These are phyloP conservation scores for Elymus sibiricus DNA, from an alignment of 176 grass and related monocot species.

Conservation along the genomic window DNA sequence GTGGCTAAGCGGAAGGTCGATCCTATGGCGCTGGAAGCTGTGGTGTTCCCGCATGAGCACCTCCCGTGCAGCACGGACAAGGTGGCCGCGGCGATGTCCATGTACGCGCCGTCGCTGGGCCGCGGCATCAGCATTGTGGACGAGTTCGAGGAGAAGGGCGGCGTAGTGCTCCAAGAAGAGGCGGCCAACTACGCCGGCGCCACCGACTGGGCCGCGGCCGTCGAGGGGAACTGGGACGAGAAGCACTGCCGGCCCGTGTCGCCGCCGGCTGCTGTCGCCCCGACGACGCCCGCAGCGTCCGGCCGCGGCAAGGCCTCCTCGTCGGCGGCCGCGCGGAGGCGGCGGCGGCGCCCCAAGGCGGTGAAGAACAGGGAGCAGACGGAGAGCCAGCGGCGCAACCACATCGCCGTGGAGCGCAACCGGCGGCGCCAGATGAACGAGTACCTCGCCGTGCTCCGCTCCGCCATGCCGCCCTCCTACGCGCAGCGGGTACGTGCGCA, in stretches of 20 bases:
- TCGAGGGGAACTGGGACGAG: not conserved
- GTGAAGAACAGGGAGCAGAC: conserved; percentile 50
- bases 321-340: not conserved
- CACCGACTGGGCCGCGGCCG: not conserved
- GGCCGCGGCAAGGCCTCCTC: conserved; percentile 12
- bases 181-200: not conserved
- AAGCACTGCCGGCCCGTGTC: not conserved
- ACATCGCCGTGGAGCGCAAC: conserved; percentile 99
- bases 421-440: conserved; percentile 97
- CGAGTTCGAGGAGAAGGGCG: conserved; percentile 40
- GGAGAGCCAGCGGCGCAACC: conserved; percentile 56
- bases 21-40: conserved; percentile 28
- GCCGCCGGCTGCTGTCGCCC: not conserved
- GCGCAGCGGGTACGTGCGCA: conserved; percentile 59
- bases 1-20: not conserved
- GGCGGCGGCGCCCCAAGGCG: conserved; percentile 24
- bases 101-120: not conserved
- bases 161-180: conserved; percentile 34
- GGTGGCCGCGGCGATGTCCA: not conserved
- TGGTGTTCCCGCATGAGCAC: conserved; percentile 37
- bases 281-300: not conserved
- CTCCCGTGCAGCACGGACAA: conserved; percentile 7
- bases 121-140: conserved; percentile 30
- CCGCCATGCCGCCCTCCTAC: conserved; percentile 82
- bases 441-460: conserved; percentile 84